Base-by-base conservation (phyloP, 306 rosid genomes). In the Fragaria iinumae region DNA sequence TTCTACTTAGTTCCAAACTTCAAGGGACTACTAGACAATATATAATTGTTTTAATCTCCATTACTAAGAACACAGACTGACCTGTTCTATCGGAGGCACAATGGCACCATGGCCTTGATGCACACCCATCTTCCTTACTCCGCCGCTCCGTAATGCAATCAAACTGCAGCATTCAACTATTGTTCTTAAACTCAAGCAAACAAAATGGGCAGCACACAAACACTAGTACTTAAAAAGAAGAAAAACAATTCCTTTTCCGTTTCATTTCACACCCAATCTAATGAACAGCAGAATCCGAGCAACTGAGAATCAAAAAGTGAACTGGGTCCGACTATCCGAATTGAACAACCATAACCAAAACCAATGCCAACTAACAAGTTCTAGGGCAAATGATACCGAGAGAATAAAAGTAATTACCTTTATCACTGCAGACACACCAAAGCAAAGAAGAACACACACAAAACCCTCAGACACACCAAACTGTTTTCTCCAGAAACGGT, bases 91-190 rank as follows among this genome's bases (percentile, higher is more conserved):
- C 0, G 62, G 52, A 63, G 72, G 73, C 77, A 41, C 47, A 36
- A 49, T 41, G n/a, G 57, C 13, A 45, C 65, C 83, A 69, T 29
- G 43, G 44, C 56, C 84, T 59, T 25, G 72, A 50, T 62, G 41
- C 27, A 27, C 83, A 57, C 59, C 73, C 84, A 81, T 81, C 68
- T 80, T 18, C 67, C 60, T 70, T 48, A 20, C 48, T 14, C 52
- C 64, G 27, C 2, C 53, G 4, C 53, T 14, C 4, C 20, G 76
- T 3, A 43, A 23, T 39, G 14, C 52, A 56, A 64, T 38, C 70
- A 18, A 66, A 67, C 71, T 34, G 69, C 32, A 43, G 11, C 1
- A 68, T 23, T 44, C 38, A 68, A 6, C 18, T 2, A 12, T 20
- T 10, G 5, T 25, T 60, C 17, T 62, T 62, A 62, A 11, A n/a